These are phyloP conservation scores for Globisporangium abappressorium DNA, from an alignment of 352 stramenopile genomes.

Conservation along the genomic window DNA sequence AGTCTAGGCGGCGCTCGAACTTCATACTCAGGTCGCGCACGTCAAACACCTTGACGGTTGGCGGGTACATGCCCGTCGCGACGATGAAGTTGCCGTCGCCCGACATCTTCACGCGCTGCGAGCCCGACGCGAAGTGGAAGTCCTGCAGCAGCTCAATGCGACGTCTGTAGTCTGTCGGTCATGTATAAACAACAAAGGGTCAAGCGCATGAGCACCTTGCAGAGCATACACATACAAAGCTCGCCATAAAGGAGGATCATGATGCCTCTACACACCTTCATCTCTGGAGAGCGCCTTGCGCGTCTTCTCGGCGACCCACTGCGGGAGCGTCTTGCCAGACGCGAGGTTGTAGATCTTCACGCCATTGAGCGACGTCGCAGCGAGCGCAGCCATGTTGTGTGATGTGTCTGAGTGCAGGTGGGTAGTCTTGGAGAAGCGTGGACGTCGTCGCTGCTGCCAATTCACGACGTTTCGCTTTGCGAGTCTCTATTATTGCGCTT, in stretches of 20 bases:
- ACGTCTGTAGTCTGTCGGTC: conserved; percentile 70
- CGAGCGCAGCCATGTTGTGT: conserved; percentile 64
- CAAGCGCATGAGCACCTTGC: conserved; percentile 23
- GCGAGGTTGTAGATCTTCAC: conserved; percentile 96
- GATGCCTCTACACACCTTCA: conserved; percentile 28
- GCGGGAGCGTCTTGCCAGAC: conserved; percentile 91
- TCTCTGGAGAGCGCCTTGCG: conserved; percentile 69
- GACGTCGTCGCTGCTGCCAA: neutral
- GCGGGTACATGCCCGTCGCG: conserved; percentile 95
- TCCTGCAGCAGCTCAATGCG: conserved; percentile 99
- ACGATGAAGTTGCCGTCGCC: conserved; percentile 96
- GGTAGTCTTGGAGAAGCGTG: neutral
- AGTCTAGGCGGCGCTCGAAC: conserved; percentile 97
- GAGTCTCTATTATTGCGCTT: neutral
- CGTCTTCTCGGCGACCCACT: conserved; percentile 93
- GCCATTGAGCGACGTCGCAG: conserved; percentile 86
- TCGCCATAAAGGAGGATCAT: too few species aligned
- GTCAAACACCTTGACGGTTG: conserved; percentile 94
- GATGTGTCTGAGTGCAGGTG: neutral
- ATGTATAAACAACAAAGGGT: conserved; percentile 12
- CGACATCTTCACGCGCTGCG: conserved; percentile 93
- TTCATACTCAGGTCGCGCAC: conserved; percentile 97
- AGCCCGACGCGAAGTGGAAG: conserved; percentile 96
- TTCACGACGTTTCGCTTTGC: conserved; percentile 16
- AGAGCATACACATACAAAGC: conserved; percentile 7